Evolutionary conservation across 257 asterid genomes (phyloP).

Genomic region (Osmanthus fragrans): DNA sequence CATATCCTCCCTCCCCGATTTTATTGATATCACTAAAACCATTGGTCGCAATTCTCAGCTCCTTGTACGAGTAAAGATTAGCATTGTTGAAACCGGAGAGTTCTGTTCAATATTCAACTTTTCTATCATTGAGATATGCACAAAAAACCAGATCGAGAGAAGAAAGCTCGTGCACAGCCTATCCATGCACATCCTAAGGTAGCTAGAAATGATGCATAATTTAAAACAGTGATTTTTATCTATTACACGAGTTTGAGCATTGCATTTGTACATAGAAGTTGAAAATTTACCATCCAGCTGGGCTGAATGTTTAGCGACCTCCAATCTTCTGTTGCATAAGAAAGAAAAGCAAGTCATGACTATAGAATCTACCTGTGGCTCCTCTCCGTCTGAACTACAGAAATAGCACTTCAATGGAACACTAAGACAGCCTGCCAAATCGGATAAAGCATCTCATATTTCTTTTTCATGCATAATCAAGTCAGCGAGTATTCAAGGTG

Average conservation of each 20-base stretch:
- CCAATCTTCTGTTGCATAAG: conserved; percentile 36
- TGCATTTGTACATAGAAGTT: background rate
- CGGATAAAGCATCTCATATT: conserved; percentile 10
- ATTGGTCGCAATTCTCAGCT: conserved; percentile 65
- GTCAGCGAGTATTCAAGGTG: too few species aligned
- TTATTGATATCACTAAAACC: conserved; percentile 68
- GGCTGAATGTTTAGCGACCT: conserved; percentile 25
- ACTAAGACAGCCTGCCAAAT: conserved; percentile 28
- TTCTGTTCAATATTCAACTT: conserved; percentile 48
- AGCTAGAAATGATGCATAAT: background rate
- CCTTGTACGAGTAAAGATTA: conserved; percentile 65
- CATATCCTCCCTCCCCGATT: conserved; percentile 97
- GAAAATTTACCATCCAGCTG: conserved; percentile 54
- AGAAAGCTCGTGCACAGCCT: background rate
- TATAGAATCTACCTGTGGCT: conserved; percentile 30
- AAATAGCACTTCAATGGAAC: conserved; percentile 17
- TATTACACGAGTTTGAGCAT: background rate
- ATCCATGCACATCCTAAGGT: background rate
- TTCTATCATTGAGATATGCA: conserved; percentile 26
- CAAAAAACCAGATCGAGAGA: background rate
- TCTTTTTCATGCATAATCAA: background rate
- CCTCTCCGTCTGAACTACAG: conserved; percentile 21
- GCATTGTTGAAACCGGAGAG: conserved; percentile 58
- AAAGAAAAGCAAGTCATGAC: conserved; percentile 74
- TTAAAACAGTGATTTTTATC: background rate